Conservation (phyloP, 306 rosid species). For the Coriaria nepalensis region DNA sequence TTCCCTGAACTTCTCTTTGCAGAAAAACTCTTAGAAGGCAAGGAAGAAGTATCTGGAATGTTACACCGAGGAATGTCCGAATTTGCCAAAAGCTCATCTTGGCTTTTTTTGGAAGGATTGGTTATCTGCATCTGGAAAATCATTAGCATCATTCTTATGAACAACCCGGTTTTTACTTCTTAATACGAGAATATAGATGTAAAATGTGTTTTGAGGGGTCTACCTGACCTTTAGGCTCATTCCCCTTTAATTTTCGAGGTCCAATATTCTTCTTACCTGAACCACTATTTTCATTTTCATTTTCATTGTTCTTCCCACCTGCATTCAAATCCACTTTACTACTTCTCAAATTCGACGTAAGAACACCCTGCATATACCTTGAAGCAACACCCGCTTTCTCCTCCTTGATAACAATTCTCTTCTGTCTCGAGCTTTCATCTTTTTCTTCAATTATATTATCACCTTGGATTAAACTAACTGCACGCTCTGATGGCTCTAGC, state of each 20-base stretch:
- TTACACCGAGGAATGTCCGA: conserved; percentile 26
- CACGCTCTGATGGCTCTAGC: conserved; percentile 45
- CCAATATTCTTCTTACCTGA: conserved; percentile 30
- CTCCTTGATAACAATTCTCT: conserved; percentile 70
- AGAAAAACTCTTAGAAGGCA: conserved; percentile 28
- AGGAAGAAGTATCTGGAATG: conserved; percentile 23
- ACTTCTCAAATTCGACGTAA: conserved; percentile 29
- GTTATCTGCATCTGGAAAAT: conserved; percentile 31
- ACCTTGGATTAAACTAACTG: conserved; percentile 20
- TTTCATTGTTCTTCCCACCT: conserved; percentile 37
- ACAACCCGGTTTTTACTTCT: not conserved
- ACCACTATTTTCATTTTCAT: conserved; percentile 40
- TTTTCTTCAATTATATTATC: conserved; percentile 21
- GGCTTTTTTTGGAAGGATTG: conserved; percentile 23
- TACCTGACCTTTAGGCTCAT: conserved; percentile 77
- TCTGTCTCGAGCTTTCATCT: conserved; percentile 42
- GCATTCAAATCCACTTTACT: conserved; percentile 26
- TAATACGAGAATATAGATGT: not conserved
- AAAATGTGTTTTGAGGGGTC: conserved; percentile 10
- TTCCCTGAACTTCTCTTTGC: conserved; percentile 29
- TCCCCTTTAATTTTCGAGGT: conserved; percentile 44
- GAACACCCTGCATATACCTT: conserved; percentile 78
- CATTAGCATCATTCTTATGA: conserved; percentile 12
- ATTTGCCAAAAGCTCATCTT: conserved; percentile 36
- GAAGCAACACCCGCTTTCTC: conserved; percentile 68